Conservation (phyloP, 2,329 filamentous ascomycete species). For the Scedosporium apiospermum region DNA sequence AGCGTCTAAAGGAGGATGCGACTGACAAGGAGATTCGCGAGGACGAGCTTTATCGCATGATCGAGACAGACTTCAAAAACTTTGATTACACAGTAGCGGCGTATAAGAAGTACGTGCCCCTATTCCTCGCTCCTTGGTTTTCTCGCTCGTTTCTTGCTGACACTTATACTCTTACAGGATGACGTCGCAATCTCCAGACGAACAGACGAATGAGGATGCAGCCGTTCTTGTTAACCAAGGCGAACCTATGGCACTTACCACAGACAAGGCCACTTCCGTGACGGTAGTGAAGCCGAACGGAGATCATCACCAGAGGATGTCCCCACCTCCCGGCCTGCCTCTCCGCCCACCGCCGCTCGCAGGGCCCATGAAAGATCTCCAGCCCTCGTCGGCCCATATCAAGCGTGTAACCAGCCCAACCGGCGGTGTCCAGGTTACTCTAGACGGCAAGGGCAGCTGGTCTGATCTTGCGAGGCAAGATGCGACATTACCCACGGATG, state of each 20-base stretch:
- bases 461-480: slow-evolving; percentile 81
- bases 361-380: slow-evolving; percentile 7
- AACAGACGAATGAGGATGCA: not conserved
- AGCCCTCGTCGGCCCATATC: slow-evolving; percentile 28
- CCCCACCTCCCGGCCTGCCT: not conserved
- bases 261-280: slow-evolving; percentile 36
- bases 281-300: slow-evolving; percentile 18
- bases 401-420: slow-evolving; percentile 66
- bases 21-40: slow-evolving; percentile 91
- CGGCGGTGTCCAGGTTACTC: slow-evolving; percentile 81
- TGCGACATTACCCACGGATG: slow-evolving; percentile 61
- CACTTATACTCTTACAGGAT: not conserved
- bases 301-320: slow-evolving; percentile 3
- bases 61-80: slow-evolving; percentile 85
- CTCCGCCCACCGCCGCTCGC: slow-evolving; percentile 1
- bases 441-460: slow-evolving; percentile 86
- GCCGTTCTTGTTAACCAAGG: not conserved
- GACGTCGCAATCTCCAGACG: not conserved
- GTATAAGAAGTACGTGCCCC: slow-evolving; percentile 55
- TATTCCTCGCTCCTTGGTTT: not conserved
- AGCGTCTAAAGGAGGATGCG: slow-evolving; percentile 85
- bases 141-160: not conserved
- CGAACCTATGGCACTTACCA: slow-evolving; percentile 32
- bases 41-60: slow-evolving; percentile 87
- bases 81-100: slow-evolving; percentile 88